Evolutionary conservation across 2,329 filamentous ascomycete genomes (phyloP).

Genomic region (Calonectria pteridis): DNA sequence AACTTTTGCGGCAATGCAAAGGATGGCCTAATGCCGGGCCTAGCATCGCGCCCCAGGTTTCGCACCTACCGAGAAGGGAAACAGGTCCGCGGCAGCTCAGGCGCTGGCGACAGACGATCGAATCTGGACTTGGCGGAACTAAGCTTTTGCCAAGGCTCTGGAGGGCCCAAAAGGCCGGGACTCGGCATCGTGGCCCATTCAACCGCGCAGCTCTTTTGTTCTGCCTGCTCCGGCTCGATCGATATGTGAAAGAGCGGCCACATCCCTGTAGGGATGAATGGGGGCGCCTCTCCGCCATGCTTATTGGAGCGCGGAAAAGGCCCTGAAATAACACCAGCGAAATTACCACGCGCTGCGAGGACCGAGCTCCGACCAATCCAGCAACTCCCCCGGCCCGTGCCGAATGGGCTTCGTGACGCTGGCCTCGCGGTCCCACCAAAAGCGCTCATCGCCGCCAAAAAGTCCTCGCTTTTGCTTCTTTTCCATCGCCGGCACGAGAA

Average conservation of each 20-base stretch:
- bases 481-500: background rate
- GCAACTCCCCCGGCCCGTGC: background rate
- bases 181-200: background rate
- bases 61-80: constrained; percentile 8
- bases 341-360: background rate
- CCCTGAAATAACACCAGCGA: background rate
- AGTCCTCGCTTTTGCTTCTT: background rate
- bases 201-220: background rate
- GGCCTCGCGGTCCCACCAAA: background rate
- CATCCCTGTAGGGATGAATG: background rate
- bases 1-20: constrained; percentile 2
- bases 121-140: background rate
- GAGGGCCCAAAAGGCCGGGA: background rate
- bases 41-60: background rate
- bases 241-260: background rate
- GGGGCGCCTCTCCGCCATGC: background rate
- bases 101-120: background rate
- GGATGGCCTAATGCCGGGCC: constrained; percentile 1
- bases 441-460: background rate
- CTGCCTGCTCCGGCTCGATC: too few relatives aligned
- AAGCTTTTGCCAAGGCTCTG: constrained; percentile 2
- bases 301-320: background rate
- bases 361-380: background rate
- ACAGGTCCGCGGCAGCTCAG: background rate
- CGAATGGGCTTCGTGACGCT: background rate